Percentiles rank a stretch among this genome's conserved stretches.
Conservation (phyloP, 441 rosid genomes). For the Gossypium gossypioides region DNA sequence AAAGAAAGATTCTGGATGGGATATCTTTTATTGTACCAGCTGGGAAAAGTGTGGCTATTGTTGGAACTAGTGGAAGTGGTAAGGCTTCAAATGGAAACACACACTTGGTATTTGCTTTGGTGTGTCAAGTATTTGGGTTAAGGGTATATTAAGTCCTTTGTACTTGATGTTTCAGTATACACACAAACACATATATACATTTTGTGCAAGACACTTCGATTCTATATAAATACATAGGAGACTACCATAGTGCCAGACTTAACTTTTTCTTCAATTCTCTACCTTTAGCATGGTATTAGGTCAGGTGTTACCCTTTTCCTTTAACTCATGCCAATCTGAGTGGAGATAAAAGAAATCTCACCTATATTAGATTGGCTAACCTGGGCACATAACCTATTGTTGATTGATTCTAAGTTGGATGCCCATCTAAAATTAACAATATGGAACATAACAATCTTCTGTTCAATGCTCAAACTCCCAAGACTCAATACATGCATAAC, state of each 20-base stretch:
- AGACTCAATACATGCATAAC: neutral
- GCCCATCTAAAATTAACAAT: neutral
- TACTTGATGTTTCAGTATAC: neutral
- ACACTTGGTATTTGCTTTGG: neutral
- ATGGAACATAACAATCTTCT: neutral
- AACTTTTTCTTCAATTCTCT: neutral
- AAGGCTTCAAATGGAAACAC: slow-evolving; percentile 23
- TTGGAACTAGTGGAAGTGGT: slow-evolving; percentile 95
- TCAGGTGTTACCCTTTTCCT: neutral
- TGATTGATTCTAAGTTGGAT: neutral
- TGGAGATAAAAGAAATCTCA: neutral
- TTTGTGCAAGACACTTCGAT: no score
- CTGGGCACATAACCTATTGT: neutral
- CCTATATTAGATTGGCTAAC: neutral
- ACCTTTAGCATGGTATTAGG: neutral
- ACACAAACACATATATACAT: no score
- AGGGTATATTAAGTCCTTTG: neutral
- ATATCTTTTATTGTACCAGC: slow-evolving; percentile 74
- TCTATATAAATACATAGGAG: neutral
- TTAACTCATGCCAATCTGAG: neutral
- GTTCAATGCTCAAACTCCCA: neutral
- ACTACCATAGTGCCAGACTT: neutral
- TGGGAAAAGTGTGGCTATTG: slow-evolving; percentile 92
- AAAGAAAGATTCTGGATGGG: slow-evolving; percentile 83
- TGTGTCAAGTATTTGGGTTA: neutral